Evolutionary conservation across 257 asterid species (phyloP).

Genomic region (Lantana camara): DNA sequence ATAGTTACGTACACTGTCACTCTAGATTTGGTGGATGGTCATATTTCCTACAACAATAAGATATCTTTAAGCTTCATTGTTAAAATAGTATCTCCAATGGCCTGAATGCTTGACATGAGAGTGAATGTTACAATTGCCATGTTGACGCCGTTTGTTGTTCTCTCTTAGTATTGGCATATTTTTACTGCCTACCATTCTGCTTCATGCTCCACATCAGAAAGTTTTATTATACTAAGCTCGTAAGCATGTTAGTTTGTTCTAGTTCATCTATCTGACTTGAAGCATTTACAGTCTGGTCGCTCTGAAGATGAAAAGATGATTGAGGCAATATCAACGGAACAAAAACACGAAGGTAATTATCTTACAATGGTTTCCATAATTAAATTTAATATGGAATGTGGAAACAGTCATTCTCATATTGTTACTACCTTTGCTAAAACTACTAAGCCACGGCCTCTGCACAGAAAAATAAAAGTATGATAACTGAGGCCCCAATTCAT

Average conservation of each 20-base stretch:
- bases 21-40: neutral
- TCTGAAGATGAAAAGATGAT: constrained; percentile 26
- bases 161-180: neutral
- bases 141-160: neutral
- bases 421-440: neutral
- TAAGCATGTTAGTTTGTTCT: neutral
- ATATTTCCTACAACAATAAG: neutral
- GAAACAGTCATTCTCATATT: neutral
- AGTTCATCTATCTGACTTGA: constrained; percentile 10
- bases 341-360: constrained; percentile 43
- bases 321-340: constrained; percentile 25
- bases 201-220: neutral
- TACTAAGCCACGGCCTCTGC: neutral
- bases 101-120: neutral
- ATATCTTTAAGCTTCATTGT: neutral
- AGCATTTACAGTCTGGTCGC: constrained; percentile 28
- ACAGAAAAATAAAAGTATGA: neutral
- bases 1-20: neutral
- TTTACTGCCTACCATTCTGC: neutral
- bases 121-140: neutral
- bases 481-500: constrained; percentile 7
- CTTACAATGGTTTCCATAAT: neutral
- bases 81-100: neutral
- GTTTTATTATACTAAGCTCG: neutral
- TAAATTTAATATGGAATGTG: neutral